These are phyloP conservation scores for Silene uniflora DNA, from an alignment of 148 eudicot species.

Conservation along the genomic window DNA sequence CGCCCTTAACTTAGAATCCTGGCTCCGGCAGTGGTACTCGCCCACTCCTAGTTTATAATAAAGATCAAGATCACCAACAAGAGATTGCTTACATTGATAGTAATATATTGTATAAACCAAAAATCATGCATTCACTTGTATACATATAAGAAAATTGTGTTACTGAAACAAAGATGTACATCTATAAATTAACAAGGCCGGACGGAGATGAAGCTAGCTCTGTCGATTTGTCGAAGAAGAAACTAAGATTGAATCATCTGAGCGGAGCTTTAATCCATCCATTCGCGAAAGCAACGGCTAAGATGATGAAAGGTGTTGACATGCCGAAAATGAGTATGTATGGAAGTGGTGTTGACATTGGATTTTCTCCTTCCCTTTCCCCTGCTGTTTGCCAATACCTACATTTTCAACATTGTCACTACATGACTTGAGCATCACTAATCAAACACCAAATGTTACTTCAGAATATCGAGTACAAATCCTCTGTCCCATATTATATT, in stretches of 20 bases:
- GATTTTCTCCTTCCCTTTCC: conserved; percentile 91
- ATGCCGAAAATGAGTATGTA: conserved; percentile 85
- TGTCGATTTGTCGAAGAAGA: background rate
- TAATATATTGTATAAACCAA: background rate
- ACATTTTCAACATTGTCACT: background rate
- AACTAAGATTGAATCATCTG: conserved; percentile 34
- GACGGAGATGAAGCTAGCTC: background rate
- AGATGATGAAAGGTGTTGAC: conserved; percentile 91
- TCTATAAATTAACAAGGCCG: background rate
- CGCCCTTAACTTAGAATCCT: no score
- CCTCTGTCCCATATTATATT: no score
- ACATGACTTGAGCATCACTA: no score
- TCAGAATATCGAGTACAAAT: no score
- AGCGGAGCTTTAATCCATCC: conserved; percentile 91
- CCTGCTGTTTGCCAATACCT: conserved; percentile 97
- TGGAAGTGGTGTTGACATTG: conserved; percentile 90
- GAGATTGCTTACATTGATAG: no score
- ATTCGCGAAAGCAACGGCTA: conserved; percentile 88
- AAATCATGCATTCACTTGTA: background rate
- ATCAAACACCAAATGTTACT: no score
- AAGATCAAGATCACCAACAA: no score
- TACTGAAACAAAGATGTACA: background rate
- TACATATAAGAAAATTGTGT: background rate
- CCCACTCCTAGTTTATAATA: no score
- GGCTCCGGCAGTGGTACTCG: no score